A percentile compares a stretch with the other conserved stretches of the same genome.
phyloP scores from a whole-genome alignment of 2,329 filamentous ascomycete genomes.

The Xylaria sp. region DNA sequence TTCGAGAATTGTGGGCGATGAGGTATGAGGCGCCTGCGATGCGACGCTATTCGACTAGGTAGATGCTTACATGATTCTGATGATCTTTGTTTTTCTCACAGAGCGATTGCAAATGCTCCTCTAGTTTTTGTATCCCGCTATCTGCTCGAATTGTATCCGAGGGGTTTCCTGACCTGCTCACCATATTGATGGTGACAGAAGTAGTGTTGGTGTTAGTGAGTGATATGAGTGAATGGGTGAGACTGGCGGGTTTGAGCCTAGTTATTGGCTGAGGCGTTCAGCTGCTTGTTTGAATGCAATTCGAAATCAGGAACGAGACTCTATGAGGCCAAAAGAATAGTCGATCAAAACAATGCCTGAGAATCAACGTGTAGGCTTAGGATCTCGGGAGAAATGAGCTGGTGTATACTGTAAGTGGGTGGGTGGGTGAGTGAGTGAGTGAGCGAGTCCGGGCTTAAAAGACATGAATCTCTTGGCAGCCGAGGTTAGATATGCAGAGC shows the following conservation, averaged over 20 bases:
- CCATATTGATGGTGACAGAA: neutral
- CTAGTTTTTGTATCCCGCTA: conserved; percentile 28
- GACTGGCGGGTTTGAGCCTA: neutral
- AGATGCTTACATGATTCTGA: conserved; percentile 33
- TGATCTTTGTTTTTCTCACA: conserved; percentile 25
- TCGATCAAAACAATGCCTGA: neutral
- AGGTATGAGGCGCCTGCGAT: conserved; percentile 5
- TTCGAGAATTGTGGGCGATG: neutral
- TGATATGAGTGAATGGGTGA: neutral
- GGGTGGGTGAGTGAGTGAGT: neutral
- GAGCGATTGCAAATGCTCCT: conserved; percentile 29
- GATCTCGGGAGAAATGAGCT: neutral
- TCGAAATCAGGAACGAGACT: neutral
- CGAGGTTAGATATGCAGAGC: neutral
- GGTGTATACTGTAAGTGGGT: neutral
- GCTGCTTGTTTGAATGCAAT: neutral
- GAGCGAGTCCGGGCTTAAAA: neutral
- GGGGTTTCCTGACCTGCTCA: neutral
- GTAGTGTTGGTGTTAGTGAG: neutral
- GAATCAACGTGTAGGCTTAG: neutral
- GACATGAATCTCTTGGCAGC: neutral
- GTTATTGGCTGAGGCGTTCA: neutral
- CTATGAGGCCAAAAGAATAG: neutral
- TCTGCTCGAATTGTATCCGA: neutral
- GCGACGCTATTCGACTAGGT: neutral